Base-by-base conservation (phyloP, 2,329 filamentous ascomycete genomes). In the Aspergillus piperis region DNA sequence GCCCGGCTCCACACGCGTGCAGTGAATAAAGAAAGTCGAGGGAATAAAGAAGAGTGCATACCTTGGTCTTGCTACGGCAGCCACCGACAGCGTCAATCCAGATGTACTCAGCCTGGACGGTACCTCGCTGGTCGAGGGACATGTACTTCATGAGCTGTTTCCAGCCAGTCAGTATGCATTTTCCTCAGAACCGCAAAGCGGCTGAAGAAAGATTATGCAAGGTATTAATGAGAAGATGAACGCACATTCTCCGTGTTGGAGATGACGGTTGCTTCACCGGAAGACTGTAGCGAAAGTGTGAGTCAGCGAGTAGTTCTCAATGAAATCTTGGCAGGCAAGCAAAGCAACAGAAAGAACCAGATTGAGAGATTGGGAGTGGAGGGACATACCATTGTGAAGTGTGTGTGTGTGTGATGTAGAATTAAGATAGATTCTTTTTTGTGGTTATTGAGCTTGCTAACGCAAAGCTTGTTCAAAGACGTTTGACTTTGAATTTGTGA, bases 11-110 rank as follows among this genome's bases (percentile, higher is more conserved):
- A 23, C 21, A 44, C 11, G 27, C 25, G 41, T 41, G 17, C 49
- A 49, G 25, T 39, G 58, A 21, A 51, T 48, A 27, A 17, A 36
- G 38, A 13, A 47, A 55, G 53, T 52, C 32, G 19, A 15, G 44
- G 41, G 21, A 27, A 23, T 36, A 13, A 36, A 36, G 32, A 15
- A 36, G 6, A 55, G 64, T 66, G 84, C 91, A 84, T 84, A 97
- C 94, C 86, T 92, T 96, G 76, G 90, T 94, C 85, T 98, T 99
- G 77, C 92, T 96, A 73, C 95, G 92, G 71, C 91, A 86, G 73
- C 90, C 89, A 77, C 93, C 92, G 67, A 82, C 80, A 67, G 90
- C 84, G 75, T 97, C 93, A 77, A 97, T 90, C 94, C 94, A 97
- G 84, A 97, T 88, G 82, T 97, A 97, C 83, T 97, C 94, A 75